Evolutionary conservation across 305 asterid genomes (phyloP), one percentile per base, ranked within the genome.

Genomic region (Ruellia speciosa): DNA sequence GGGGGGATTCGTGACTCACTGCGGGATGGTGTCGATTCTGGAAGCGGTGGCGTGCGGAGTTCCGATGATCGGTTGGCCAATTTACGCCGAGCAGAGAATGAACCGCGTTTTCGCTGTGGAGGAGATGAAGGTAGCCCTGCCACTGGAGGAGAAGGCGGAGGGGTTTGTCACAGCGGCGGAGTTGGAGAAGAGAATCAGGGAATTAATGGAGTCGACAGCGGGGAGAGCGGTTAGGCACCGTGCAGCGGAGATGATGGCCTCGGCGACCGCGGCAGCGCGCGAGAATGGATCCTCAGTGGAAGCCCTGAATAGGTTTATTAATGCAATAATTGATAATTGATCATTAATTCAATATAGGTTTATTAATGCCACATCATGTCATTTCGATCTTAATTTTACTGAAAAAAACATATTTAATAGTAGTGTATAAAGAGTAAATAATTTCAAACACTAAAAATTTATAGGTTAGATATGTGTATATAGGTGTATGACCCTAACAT

Each of bases 1-100:
- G 19, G 85, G 73, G 0, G 95, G 86, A 0, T 86, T 86, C 67
- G 88, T 81, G 56, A 83, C 90, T 0, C 95, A 83, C 34, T 86
- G 93, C 17, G 95, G 95, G 51, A 65, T 84, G 83, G 75, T 79
- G 65, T 83, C 95, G 39, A 14, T 72, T 4, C 4, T 81, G 72
- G 95, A 86, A 49, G 92, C 92, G 18, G 51, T 75, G 33, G 61
- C 71, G 19, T 65, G 58, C 0, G 92, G 92, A 0, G 87, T 83
- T 10, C 82, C 92, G 13, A 77, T 86, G 86, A 75, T 86, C 55
- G 76, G 78, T 0, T 80, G 82, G 81, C 95, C 95, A 1, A 63
- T 86, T 0, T 79, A 83, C 58, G 95, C 88, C 3, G 95, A 83
- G 73, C 95, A 86, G 67, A 67, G 72, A 77, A 48, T 78, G 66